Evolutionary conservation across 257 asterid species (phyloP).

Genomic region (Leptodermis oblonga): DNA sequence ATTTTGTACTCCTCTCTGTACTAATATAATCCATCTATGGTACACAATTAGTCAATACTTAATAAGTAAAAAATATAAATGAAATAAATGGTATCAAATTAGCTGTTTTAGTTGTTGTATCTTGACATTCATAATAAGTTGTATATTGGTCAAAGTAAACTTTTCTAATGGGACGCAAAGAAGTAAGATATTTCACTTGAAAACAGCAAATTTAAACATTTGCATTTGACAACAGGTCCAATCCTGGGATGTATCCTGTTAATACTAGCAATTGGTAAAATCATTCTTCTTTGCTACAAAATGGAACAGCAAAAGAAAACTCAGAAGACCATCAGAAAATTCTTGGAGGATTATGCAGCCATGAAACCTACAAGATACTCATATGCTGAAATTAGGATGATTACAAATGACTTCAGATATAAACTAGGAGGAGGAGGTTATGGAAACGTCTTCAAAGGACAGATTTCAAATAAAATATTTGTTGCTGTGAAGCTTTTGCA

Average conservation of each 20-base stretch:
- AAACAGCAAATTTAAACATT: too few relatives aligned
- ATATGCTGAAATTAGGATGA: neutral
- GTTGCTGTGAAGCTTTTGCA: slow-evolving; percentile 1
- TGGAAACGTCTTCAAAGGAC: neutral
- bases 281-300: neutral
- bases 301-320: neutral
- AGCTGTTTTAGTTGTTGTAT: too few relatives aligned
- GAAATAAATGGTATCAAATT: too few relatives aligned
- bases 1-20: too few relatives aligned
- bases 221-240: neutral
- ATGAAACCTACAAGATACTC: neutral
- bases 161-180: too few relatives aligned
- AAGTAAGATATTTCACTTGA: too few relatives aligned
- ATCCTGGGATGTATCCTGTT: neutral
- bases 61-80: too few relatives aligned
- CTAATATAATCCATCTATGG: too few relatives aligned
- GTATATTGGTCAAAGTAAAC: too few relatives aligned
- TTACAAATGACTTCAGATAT: too few relatives aligned
- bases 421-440: neutral
- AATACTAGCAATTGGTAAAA: neutral
- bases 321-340: neutral
- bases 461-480: neutral
- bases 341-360: neutral
- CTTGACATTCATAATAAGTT: too few relatives aligned
- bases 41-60: too few relatives aligned